phyloP scores from a whole-genome alignment of 2,329 filamentous ascomycete genomes.

The Fragosphaeria purpurea region DNA sequence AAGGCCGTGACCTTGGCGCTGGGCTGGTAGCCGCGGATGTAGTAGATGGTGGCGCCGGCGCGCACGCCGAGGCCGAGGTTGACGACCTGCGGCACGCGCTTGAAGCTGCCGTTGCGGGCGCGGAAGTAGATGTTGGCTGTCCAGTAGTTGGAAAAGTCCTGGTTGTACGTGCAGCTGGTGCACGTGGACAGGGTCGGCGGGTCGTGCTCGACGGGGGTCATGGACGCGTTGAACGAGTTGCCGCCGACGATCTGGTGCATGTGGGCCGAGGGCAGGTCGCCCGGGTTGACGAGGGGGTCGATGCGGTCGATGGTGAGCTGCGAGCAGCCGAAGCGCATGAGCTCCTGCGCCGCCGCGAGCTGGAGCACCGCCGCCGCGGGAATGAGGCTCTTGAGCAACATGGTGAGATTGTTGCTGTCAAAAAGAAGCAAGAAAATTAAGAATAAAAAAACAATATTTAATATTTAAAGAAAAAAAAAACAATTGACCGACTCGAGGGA shows the following conservation, averaged over 20 bases:
- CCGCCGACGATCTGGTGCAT: slow-evolving; percentile 29
- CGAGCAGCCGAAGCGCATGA: slow-evolving; percentile 21
- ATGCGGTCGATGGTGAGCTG: slow-evolving; percentile 17
- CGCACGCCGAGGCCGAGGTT: slow-evolving; percentile 23
- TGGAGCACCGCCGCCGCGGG: slow-evolving; percentile 17
- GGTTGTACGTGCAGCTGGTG: slow-evolving; percentile 21
- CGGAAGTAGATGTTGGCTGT: slow-evolving; percentile 21
- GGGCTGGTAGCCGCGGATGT: slow-evolving; percentile 10
- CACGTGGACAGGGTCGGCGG: slow-evolving; percentile 12
- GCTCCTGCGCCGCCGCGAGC: slow-evolving; percentile 21
- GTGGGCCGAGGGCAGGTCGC: slow-evolving; percentile 24
- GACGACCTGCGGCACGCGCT: slow-evolving; percentile 25
- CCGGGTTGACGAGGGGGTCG: slow-evolving; percentile 25
- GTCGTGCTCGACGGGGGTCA: slow-evolving; percentile 17
- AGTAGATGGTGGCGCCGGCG: slow-evolving; percentile 12
- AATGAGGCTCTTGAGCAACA: slow-evolving; percentile 19
- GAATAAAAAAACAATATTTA: not conserved
- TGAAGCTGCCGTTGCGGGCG: slow-evolving; percentile 20
- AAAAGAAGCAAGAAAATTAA: not conserved
- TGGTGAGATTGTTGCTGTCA: slow-evolving; percentile 9
- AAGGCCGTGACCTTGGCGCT: slow-evolving; percentile 10
- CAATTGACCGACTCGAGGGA: too few relatives aligned
- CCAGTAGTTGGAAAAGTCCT: slow-evolving; percentile 27
- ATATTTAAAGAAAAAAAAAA: not conserved
- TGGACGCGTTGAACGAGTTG: slow-evolving; percentile 29